Evolutionary conservation across 1,139 yeast species (phyloP).

Genomic region (Kurtzmaniella quercitrusa): DNA sequence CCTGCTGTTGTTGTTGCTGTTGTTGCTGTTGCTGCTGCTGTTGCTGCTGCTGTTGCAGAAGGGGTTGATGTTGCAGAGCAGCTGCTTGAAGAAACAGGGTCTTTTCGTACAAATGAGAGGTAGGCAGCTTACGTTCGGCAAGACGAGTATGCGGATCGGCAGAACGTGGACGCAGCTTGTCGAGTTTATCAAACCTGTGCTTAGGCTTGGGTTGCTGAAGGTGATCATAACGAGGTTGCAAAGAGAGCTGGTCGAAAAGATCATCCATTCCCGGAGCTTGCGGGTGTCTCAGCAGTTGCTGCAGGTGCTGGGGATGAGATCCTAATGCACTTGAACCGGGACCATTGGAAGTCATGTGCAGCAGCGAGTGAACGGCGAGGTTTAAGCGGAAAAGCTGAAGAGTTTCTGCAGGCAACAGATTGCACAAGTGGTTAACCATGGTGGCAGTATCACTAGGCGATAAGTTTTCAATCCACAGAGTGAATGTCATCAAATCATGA

Average conservation of each 20-base stretch:
- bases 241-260: neutral
- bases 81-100: conserved; percentile 45
- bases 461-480: conserved; percentile 58
- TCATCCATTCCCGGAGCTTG: neutral
- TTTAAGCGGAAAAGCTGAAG: conserved; percentile 43
- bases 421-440: conserved; percentile 57
- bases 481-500: conserved; percentile 47
- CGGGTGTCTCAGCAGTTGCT: neutral
- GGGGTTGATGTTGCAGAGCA: conserved; percentile 19
- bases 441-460: conserved; percentile 53
- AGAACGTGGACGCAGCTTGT: conserved; percentile 37
- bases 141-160: conserved; percentile 31
- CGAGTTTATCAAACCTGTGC: conserved; percentile 27
- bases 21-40: conserved; percentile 4
- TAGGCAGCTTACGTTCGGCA: conserved; percentile 39
- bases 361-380: conserved; percentile 8
- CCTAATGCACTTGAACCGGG: neutral
- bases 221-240: conserved; percentile 8
- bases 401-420: conserved; percentile 44
- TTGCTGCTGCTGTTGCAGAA: conserved; percentile 8
- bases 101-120: conserved; percentile 43
- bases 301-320: conserved; percentile 7
- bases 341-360: conserved; percentile 5
- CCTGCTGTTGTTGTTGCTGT: conserved; percentile 6
- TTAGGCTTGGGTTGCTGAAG: conserved; percentile 41